Base-by-base conservation (phyloP, 2,329 filamentous ascomycete genomes). In the Cryphonectria nitschkei region DNA sequence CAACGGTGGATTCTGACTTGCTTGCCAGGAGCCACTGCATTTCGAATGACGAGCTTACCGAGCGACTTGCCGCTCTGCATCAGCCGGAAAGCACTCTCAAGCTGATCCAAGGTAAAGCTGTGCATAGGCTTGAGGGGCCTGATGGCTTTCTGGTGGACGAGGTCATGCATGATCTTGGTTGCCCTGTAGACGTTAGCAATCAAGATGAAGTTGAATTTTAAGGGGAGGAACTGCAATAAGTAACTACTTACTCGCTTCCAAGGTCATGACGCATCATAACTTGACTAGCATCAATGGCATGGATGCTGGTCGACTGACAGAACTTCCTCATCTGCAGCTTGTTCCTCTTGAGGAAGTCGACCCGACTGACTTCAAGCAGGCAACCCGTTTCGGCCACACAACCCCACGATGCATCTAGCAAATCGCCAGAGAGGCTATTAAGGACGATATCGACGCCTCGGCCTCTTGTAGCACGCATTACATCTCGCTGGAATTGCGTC, bases 1-100 rank as follows among this genome's bases (percentile, higher is more conserved):
- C 43, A 41, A 7, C 43, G 63, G 50, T n/a, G 50, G 50, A 52
- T 52, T 8, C 26, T 61, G 39, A 63, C 43, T n/a, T 43, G 32
- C 1, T 64, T 37, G 8, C 58, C 67, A 9, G 68, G 56, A 3
- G 56, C 68, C 19, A 79, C 65, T 52, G n/a, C n/a, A 13, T 52
- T 52, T 26, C 50, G n/a, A 8, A 52, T 52, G 14, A 83, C 77
- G 2, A 84, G 77, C 68, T 85, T 85, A 0, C 83, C 84, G 22
- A 84, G 78, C 68, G 83, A 82, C 2, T 77, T 75, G 0, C 82
- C 82, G 32, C 75, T 76, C 65, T 82, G 81, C 73, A 85, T 78
- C 37, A 77, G 76, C 1, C 80, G 75, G 73, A 84, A 81, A 0
- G 67, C 67, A 11, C 67, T 68, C 26, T 68, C 67, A 11, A 46